These are phyloP conservation scores for Phtheirospermum japonicum DNA, from an alignment of 257 asterid genomes.

Conservation along the genomic window DNA sequence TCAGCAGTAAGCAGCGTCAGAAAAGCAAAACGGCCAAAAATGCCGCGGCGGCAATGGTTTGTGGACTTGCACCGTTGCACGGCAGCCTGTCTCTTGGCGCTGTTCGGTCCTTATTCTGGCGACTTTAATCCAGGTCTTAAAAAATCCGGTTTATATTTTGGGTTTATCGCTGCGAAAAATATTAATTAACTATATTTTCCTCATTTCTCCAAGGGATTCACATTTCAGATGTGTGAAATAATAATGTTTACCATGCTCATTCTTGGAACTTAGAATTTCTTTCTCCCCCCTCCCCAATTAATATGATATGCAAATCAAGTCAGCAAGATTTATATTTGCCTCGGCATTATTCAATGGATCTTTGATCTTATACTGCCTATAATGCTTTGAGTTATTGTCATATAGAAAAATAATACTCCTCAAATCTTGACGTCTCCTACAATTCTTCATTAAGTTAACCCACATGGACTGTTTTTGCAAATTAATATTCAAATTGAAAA, in stretches of 20 bases:
- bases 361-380: not conserved
- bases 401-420: not conserved
- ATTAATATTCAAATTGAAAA: not conserved
- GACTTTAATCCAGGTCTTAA: no score
- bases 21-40: no score
- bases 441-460: not conserved
- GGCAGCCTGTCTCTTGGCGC: no score
- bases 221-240: slow-evolving; percentile 9
- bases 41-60: no score
- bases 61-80: no score
- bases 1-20: no score
- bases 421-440: slow-evolving; percentile 1
- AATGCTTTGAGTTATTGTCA: not conserved
- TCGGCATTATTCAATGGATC: slow-evolving; percentile 6
- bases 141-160: slow-evolving; percentile 9
- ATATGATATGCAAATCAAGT: not conserved
- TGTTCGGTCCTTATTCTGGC: no score
- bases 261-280: not conserved
- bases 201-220: no score
- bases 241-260: not conserved
- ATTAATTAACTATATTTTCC: not conserved
- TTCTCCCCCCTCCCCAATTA: not conserved
- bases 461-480: not conserved
- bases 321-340: slow-evolving; percentile 4
- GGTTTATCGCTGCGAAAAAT: slow-evolving; percentile 8